Conservation (phyloP, 169 alveolate genomes). For the Eimeria mitis region DNA sequence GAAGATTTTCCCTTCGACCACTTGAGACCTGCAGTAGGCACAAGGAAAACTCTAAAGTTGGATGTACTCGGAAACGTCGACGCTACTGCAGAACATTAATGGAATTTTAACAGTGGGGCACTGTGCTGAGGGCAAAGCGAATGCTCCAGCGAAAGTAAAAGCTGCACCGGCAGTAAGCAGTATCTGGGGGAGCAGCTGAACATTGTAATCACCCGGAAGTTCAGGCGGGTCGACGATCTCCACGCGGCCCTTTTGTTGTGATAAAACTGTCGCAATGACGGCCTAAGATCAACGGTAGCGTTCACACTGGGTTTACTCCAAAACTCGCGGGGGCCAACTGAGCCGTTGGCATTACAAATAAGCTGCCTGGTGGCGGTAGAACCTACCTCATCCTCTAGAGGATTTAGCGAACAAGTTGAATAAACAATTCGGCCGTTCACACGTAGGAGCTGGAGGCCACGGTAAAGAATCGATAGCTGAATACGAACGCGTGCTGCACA, state of each 20-base stretch:
- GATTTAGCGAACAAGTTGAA: slow-evolving; percentile 97
- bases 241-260: slow-evolving; percentile 55
- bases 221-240: slow-evolving; percentile 82
- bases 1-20: slow-evolving; percentile 63
- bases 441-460: slow-evolving; percentile 92
- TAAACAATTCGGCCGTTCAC: slow-evolving; percentile 92
- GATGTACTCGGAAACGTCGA: not conserved
- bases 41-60: not conserved
- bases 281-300: slow-evolving; percentile 58
- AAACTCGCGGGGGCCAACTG: not conserved
- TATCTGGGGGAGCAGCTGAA: not conserved
- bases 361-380: not conserved
- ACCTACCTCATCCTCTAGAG: slow-evolving; percentile 96
- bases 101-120: not conserved
- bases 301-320: not conserved
- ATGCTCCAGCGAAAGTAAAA: not conserved
- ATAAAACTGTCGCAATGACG: slow-evolving; percentile 87
- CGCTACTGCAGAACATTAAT: not conserved
- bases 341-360: not conserved
- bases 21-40: slow-evolving; percentile 17
- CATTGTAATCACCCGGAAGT: slow-evolving; percentile 74
- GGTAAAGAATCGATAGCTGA: slow-evolving; percentile 90
- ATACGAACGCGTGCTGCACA: slow-evolving; percentile 44
- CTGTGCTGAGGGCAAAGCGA: not conserved
- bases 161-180: not conserved